phyloP scores from a whole-genome alignment of 2,329 filamentous ascomycete species.

The Emergomyces pasteurianus region DNA sequence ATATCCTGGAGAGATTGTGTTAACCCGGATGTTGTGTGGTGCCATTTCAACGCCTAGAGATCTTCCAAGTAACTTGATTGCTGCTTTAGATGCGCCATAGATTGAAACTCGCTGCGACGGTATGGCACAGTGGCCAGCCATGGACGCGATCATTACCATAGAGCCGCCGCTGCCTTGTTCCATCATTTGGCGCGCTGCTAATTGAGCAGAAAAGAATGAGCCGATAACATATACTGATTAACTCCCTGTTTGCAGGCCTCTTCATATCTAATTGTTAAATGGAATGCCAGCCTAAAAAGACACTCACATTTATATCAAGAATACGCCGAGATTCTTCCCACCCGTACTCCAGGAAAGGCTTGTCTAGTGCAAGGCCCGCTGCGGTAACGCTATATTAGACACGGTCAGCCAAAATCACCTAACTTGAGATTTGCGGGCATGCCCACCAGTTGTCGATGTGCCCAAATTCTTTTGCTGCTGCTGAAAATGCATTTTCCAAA shows the following conservation, averaged over 20 bases:
- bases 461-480: constrained; percentile 1
- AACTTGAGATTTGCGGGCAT: not conserved
- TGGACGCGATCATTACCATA: constrained; percentile 30
- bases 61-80: constrained; percentile 26
- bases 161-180: constrained; percentile 30
- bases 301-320: constrained; percentile 33
- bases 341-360: constrained; percentile 34
- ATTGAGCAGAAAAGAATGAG: constrained; percentile 32
- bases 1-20: constrained; percentile 28
- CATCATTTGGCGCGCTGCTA: constrained; percentile 30
- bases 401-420: not conserved
- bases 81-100: constrained; percentile 36
- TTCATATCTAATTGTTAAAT: not conserved
- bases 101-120: constrained; percentile 30
- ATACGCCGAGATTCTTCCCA: constrained; percentile 33
- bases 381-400: not conserved
- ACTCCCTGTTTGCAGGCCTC: not conserved
- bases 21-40: constrained; percentile 26
- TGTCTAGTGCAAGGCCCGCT: constrained; percentile 32
- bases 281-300: not conserved
- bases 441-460: constrained; percentile 1
- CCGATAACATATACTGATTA: constrained; percentile 24
- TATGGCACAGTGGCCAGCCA: constrained; percentile 27
- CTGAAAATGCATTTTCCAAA: not conserved
- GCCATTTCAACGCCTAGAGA: constrained; percentile 24